Percentiles rank a stretch among this genome's conserved stretches.
phyloP scores from a whole-genome alignment of 495 filamentous ascomycete genomes.

The Opeltia flavorubescens region DNA sequence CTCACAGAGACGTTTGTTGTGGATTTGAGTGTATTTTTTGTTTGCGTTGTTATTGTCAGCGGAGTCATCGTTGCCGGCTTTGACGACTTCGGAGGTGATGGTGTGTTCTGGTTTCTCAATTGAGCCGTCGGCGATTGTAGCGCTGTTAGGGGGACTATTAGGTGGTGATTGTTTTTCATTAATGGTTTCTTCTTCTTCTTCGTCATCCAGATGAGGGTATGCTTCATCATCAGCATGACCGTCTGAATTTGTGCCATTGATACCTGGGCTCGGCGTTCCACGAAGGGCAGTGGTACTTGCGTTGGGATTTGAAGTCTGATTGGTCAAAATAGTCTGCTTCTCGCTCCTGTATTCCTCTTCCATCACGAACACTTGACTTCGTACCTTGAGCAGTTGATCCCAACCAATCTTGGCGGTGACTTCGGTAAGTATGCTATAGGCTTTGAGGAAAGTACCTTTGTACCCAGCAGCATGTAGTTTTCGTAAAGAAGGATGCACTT shows the following conservation, averaged over 20 bases:
- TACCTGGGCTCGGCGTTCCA: slow-evolving; percentile 45
- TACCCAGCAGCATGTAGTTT: slow-evolving; percentile 79
- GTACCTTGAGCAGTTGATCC: slow-evolving; percentile 85
- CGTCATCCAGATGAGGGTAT: slow-evolving; percentile 20
- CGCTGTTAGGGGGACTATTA: slow-evolving; percentile 19
- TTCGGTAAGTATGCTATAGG: slow-evolving; percentile 85
- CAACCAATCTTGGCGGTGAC: slow-evolving; percentile 92
- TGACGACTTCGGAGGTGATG: slow-evolving; percentile 66
- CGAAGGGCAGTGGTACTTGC: slow-evolving; percentile 64
- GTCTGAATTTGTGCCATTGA: slow-evolving; percentile 39
- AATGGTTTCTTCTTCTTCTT: slow-evolving; percentile 20
- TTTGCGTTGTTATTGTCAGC: slow-evolving; percentile 33
- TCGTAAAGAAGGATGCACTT: slow-evolving; percentile 73
- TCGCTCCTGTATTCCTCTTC: slow-evolving; percentile 94
- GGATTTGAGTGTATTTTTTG: slow-evolving; percentile 51
- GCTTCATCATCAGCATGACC: slow-evolving; percentile 27
- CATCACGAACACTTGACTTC: slow-evolving; percentile 98
- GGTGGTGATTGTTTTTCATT: slow-evolving; percentile 13
- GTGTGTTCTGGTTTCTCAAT: slow-evolving; percentile 75
- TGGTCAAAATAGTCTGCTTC: slow-evolving; percentile 47
- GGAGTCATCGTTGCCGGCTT: slow-evolving; percentile 57
- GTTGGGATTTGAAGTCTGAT: slow-evolving; percentile 44
- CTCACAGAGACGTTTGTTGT: slow-evolving; percentile 93
- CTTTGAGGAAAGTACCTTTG: slow-evolving; percentile 87
- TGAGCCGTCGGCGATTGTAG: slow-evolving; percentile 26